Base-by-base conservation (phyloP, 1,139 yeast genomes). In the Hyphopichia pseudoburtonii region DNA sequence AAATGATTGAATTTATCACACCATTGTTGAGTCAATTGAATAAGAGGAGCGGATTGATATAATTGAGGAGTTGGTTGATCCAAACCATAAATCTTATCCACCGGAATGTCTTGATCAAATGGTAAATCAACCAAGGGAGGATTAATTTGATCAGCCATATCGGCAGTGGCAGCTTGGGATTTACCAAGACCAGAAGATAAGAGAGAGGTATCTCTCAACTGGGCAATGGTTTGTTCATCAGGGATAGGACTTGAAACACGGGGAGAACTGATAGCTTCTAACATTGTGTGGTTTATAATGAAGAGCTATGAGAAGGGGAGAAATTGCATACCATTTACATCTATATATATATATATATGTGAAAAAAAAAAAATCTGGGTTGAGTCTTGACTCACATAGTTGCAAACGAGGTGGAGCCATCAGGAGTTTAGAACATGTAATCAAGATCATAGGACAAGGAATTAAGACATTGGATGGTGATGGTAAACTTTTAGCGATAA, bases 101-200 rank as follows among this genome's bases (percentile, higher is more conserved):
- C 40, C 1, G 66, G 61, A 33, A 63, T 57, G 35, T 62, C 54
- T 33, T 50, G 47, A 29, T 52, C 54, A 23, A 48, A 39, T 7
- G 64, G 56, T 11, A 45, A 44, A 18, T 52, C 51, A 18, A 47
- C 35, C 27, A 60, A 43, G 5, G 62, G 61, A 14, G 67, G 66
- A 26, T 53, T 43, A 18, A 61, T 38, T 36, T 33, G 33, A 21
- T 44, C 46, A 1, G 51, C 46, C 50, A 47, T 44, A n/a, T 38
- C 50, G 17, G 39, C 37, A 23, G 49, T 44, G 23, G 44, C 39
- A 24, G 44, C 39, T 17, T 11, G 15, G 3, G 36, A 17, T 23
- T 19, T 21, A 12, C 17, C 30, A 5, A 17, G 10, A 12, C 10
- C 28, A 9, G 26, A 14, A 22, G 8, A 19, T 15, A 32, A 17